Evolutionary conservation across 2,329 filamentous ascomycete genomes (phyloP).

Genomic region (Helminthosporium solani): DNA sequence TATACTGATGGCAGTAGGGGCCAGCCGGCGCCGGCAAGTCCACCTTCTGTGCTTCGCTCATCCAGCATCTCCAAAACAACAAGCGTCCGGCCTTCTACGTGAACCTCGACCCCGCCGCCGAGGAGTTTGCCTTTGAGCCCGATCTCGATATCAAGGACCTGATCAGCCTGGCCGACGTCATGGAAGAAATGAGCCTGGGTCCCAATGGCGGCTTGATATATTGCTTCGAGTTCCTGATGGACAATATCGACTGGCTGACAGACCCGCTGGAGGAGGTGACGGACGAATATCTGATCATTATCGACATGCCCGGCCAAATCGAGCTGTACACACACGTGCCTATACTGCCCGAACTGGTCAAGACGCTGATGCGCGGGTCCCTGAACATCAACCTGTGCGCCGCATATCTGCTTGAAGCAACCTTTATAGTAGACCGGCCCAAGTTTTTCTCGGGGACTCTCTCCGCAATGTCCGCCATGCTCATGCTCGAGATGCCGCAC

Average conservation of each 20-base stretch:
- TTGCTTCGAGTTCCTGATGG: conserved; percentile 93
- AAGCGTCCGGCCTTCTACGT: conserved; percentile 96
- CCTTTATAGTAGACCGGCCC: conserved; percentile 90
- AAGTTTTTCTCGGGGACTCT: conserved; percentile 97
- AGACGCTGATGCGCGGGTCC: conserved; percentile 76
- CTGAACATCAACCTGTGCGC: conserved; percentile 92
- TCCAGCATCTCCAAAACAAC: conserved; percentile 87
- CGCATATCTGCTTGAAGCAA: conserved; percentile 90
- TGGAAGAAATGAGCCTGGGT: conserved; percentile 89
- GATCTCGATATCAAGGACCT: conserved; percentile 95
- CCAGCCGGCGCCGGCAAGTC: conserved; percentile 96
- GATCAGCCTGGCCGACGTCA: conserved; percentile 90
- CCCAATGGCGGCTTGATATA: conserved; percentile 93
- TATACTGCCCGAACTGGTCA: conserved; percentile 80
- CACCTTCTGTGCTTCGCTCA: conserved; percentile 91
- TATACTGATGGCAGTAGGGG: conserved; percentile 49
- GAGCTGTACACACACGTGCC: conserved; percentile 98
- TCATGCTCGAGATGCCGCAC: conserved; percentile 96
- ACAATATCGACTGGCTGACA: conserved; percentile 89
- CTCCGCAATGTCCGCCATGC: conserved; percentile 97
- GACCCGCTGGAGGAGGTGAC: conserved; percentile 81
- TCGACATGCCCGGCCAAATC: conserved; percentile 99
- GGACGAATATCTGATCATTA: conserved; percentile 95
- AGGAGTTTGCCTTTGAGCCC: conserved; percentile 85
- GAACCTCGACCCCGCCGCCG: conserved; percentile 95